Evolutionary conservation across 2,329 filamentous ascomycete genomes (phyloP), one percentile per base, ranked within the genome.

Genomic region (Pseudocercospora fijiensis): DNA sequence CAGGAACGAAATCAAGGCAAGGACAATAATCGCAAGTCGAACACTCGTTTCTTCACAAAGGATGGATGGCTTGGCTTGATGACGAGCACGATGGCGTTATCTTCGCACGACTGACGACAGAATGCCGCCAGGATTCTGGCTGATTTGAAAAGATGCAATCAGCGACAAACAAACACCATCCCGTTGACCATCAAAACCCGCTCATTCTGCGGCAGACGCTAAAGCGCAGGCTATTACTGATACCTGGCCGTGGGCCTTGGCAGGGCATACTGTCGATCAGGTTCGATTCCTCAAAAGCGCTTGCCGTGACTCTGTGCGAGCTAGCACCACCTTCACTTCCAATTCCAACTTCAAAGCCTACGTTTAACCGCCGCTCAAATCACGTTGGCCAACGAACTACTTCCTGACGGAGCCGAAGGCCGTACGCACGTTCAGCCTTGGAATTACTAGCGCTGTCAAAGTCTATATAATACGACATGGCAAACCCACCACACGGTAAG

Each of bases 401-500:
- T 53, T 26, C 26, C 24, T 26, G 16, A 28, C 49, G 20, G 10
- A 27, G 49, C 49, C 49, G 49, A 30, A 53, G 10, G 49, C 28
- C 22, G 49, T 24, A 53, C 45, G 26, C 22, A 41, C 16, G 37
- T 41, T 41, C 37, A 41, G 37, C 37, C 37, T 41, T 26, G 16
- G 49, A n/a, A 53, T 53, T 30, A n/a, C 49, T 26, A 53, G 49
- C 49, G 49, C 26, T 26, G 26, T 53, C 49, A 18, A n/a, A 18
- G 16, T 10, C 20, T 24, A n/a, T n/a, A n/a, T n/a, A 10, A 53
- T 28, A 63, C 27, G 57, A 45, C 43, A 83, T 83, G 81, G 81
- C 81, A 62, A 83, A 83, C 72, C 74, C 81, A 74, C 81, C 81
- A 66, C 81, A 83, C 73, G 81, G 81, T 81, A 73, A 27, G 49